These are phyloP conservation scores for Candida sanyaensis DNA, from an alignment of 1,139 yeast species.

Conservation along the genomic window DNA sequence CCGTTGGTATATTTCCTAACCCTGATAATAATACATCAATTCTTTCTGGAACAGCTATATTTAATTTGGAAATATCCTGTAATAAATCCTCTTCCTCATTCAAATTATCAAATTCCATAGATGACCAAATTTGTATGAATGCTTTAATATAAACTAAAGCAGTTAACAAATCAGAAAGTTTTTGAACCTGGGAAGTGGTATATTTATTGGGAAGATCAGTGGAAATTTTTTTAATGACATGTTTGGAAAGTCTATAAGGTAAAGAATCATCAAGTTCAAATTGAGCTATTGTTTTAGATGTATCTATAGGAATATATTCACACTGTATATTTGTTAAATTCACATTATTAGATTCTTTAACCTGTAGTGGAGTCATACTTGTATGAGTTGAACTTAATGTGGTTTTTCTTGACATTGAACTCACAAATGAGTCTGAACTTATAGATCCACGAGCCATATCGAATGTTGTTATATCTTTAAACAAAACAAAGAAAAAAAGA, in stretches of 20 bases:
- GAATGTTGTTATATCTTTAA: no score
- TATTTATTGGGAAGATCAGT: neutral
- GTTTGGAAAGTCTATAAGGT: conserved; percentile 4
- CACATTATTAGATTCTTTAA: conserved; percentile 3
- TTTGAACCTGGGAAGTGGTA: neutral
- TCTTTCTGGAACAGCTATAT: conserved; percentile 9
- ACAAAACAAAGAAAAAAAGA: no score
- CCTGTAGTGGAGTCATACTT: neutral
- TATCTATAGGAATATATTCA: conserved; percentile 1
- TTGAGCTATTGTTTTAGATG: conserved; percentile 5
- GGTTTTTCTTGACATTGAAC: neutral
- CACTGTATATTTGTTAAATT: conserved; percentile 1
- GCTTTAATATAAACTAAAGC: conserved; percentile 5
- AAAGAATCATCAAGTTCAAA: conserved; percentile 9
- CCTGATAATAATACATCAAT: conserved; percentile 9
- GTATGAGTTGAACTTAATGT: conserved; percentile 1
- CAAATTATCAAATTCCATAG: neutral
- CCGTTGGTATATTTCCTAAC: conserved; percentile 7
- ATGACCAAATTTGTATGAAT: conserved; percentile 9
- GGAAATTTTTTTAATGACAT: conserved; percentile 4
- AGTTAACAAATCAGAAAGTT: conserved; percentile 4
- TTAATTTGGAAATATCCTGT: conserved; percentile 1
- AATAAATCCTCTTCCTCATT: conserved; percentile 1
- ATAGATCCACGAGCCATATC: neutral
- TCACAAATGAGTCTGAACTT: neutral